Evolutionary conservation across 75 land plant genomes (phyloP).

Genomic region (Selaginella tamariscina): DNA sequence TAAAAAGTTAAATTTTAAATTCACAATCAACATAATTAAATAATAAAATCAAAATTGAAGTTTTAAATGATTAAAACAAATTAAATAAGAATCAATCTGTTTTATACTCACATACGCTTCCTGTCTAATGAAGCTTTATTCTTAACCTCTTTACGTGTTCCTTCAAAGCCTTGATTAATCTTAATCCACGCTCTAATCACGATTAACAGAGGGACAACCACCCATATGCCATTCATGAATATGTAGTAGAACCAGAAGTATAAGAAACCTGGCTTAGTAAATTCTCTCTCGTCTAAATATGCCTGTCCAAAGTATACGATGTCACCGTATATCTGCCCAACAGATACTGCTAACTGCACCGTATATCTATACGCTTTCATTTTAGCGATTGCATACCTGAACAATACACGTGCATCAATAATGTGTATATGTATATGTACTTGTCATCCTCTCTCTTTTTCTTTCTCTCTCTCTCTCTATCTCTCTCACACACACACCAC

Average conservation of each 20-base stretch:
- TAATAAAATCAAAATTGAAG: too few species aligned
- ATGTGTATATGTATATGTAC: too few species aligned
- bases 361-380: constrained; percentile 57
- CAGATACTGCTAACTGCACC: constrained; percentile 50
- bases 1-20: too few species aligned
- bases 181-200: constrained; percentile 53
- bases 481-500: too few species aligned
- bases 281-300: constrained; percentile 50
- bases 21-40: too few species aligned
- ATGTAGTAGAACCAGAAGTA: constrained; percentile 72
- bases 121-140: constrained; percentile 22
- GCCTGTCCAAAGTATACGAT: constrained; percentile 49
- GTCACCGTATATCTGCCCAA: constrained; percentile 74
- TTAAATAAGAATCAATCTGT: too few species aligned
- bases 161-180: constrained; percentile 38
- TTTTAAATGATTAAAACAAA: too few species aligned
- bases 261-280: constrained; percentile 29
- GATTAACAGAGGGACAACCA: constrained; percentile 53
- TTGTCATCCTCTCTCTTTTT: too few species aligned
- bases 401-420: too few species aligned
- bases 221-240: constrained; percentile 53
- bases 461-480: too few species aligned
- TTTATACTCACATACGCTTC: neutral
- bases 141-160: constrained; percentile 19
- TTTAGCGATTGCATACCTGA: constrained; percentile 73